Percentiles rank a stretch among this genome's conserved stretches.
phyloP scores from a whole-genome alignment of 1,139 yeast species.

The Candida pseudoviswanathii region DNA sequence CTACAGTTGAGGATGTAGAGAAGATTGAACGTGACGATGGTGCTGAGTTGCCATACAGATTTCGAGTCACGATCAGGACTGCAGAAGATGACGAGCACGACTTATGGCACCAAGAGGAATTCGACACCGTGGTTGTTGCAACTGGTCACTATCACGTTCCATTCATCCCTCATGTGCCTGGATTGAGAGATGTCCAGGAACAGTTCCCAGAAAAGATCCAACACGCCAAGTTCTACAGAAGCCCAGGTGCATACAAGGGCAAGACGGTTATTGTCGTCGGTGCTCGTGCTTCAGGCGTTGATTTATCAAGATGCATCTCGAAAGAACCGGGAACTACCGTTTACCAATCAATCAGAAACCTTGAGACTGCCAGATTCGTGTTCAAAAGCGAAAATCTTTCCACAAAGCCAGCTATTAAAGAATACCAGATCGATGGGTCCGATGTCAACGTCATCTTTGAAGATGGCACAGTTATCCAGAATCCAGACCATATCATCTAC shows the following conservation, averaged over 20 bases:
- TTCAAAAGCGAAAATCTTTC: conserved; percentile 23
- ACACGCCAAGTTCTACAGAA: conserved; percentile 46
- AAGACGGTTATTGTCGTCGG: conserved; percentile 43
- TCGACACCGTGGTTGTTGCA: conserved; percentile 32
- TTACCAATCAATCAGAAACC: conserved; percentile 31
- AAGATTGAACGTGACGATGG: conserved; percentile 19
- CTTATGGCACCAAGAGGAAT: conserved; percentile 26
- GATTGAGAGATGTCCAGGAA: conserved; percentile 34
- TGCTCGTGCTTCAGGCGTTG: conserved; percentile 48
- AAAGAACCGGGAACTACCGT: conserved; percentile 24
- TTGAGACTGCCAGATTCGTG: conserved; percentile 16
- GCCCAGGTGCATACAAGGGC: conserved; percentile 26
- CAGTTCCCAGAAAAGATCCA: conserved; percentile 30
- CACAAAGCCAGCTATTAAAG: conserved; percentile 27
- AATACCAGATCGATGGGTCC: conserved; percentile 15
- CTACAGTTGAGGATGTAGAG: conserved; percentile 44
- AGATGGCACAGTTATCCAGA: conserved; percentile 27
- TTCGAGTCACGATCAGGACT: conserved; percentile 34
- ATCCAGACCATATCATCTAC: conserved; percentile 41
- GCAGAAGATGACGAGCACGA: conserved; percentile 23
- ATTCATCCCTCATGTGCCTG: conserved; percentile 38
- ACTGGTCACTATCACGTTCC: conserved; percentile 41
- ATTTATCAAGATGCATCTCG: conserved; percentile 33
- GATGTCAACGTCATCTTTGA: conserved; percentile 29
- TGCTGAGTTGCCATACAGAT: conserved; percentile 23